Base-by-base conservation (phyloP, 2,329 filamentous ascomycete genomes). In the Fusarium brachygibbosum region DNA sequence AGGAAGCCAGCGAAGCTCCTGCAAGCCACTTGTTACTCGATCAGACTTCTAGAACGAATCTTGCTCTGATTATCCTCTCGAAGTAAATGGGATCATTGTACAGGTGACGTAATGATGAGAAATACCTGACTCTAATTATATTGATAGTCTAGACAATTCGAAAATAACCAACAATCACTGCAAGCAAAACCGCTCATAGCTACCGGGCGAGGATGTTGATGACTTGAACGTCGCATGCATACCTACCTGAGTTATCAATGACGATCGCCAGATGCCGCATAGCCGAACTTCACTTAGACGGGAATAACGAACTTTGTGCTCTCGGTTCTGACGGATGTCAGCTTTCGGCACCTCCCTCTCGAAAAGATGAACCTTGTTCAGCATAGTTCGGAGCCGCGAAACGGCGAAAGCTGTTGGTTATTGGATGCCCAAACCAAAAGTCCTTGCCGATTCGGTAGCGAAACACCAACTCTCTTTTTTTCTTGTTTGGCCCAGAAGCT, bases 291-390 rank as follows among this genome's bases (percentile, higher is more conserved):
- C 37, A 42, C 58, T 61, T 46, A 40, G 28, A 29, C 40, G 54
- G 54, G 28, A 53, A 58, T 58, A 58, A 58, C 14, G n/a, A 29
- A 53, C 31, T 41, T 32, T 58, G 53, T 19, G 14, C 40, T 44
- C 45, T 63, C 60, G 60, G 60, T 63, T 63, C 60, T 63, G 60
- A 45, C 49, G 60, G 60, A 62, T 63, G 60, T 56, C 60, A 63
- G 60, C 44, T 21, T 49, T 45, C 28, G 7, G 35, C 35, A 51
- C 53, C 35, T 40, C 45, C 53, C 29, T 32, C n/a, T 14, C 25
- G 9, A 23, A 10, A 38, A 29, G 19, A 32, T 38, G 23, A 53
- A 53, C 52, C 41, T 46, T 55, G 29, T 37, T 4, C 52, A 52
- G 54, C 40, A 54, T 58, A 42, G 48, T 12, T 29, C 38, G 23